Evolutionary conservation across 192 early-diverging fungal genomes (phyloP), one percentile per base, ranked within the genome.

Genomic region (Radiomyces spectabilis): DNA sequence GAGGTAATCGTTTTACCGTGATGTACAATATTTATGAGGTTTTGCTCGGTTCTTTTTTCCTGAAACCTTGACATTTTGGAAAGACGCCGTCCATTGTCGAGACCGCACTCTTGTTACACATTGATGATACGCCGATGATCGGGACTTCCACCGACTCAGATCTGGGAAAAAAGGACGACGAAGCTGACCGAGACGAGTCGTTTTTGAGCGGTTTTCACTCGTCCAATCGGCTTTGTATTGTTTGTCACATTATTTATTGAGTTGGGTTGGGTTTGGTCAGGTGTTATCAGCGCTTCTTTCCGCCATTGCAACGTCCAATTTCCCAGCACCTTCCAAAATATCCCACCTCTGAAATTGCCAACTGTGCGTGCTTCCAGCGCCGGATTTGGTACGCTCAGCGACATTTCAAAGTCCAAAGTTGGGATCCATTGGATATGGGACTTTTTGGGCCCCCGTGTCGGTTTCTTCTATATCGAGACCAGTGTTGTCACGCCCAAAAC

Each of bases 391-490:
- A 40, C 53, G 2, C 15, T 60, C 18, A 60, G 57, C 29, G 64
- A 66, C 46, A 18, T 55, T 4, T 33, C 55, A n/a, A 59, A 55
- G 2, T 40, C 34, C 25, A 27, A 39, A 31, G 55, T 55, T n/a
- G 57, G 57, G 12, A 26, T 66, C 15, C 64, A 60, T 29, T 57
- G 64, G 9, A 19, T 66, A 15, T 66, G 64, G 64, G 53, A 60
- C 24, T 60, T 60, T 26, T 48, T 45, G 32, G 10, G 42, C 8
- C 51, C 52, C 1, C 19, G 53, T 22, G 18, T 66, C 0, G 37
- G 45, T 27, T 19, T 47, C 9, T 7, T 58, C 0, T 65, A 65
- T 29, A 29, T 59, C 5, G 44, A 37, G 16, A 38, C 24, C 4
- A 10, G 27, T 33, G 64, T 66, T 0, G 42, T 21, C 1, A 54